These are phyloP conservation scores for Clavispora vitiphila DNA, from an alignment of 805 yeast genomes.

Conservation along the genomic window DNA sequence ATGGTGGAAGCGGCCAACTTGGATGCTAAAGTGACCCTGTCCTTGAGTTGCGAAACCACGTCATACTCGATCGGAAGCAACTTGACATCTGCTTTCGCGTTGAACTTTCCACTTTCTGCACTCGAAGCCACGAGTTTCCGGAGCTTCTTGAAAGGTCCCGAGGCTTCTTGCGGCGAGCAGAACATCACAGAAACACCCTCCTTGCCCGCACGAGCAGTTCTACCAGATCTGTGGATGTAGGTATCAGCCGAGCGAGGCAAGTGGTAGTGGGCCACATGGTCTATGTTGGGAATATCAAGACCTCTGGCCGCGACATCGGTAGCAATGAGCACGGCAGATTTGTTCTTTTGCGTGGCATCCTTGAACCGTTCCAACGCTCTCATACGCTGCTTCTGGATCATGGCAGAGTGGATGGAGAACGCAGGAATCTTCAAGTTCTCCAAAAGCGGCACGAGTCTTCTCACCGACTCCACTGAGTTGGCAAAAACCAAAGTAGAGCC, in stretches of 20 bases:
- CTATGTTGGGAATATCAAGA: slow-evolving; percentile 81
- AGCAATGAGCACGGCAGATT: slow-evolving; percentile 71
- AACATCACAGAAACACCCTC: slow-evolving; percentile 95
- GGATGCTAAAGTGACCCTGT: slow-evolving; percentile 63
- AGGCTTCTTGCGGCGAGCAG: slow-evolving; percentile 89
- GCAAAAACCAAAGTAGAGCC: slow-evolving; percentile 90
- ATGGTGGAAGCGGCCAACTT: slow-evolving; percentile 70
- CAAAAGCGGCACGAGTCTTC: slow-evolving; percentile 73
- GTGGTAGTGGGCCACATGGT: slow-evolving; percentile 95
- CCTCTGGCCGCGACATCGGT: slow-evolving; percentile 99
- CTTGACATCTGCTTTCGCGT: slow-evolving; percentile 49
- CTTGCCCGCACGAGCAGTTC: slow-evolving; percentile 95
- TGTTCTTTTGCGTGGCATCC: slow-evolving; percentile 41
- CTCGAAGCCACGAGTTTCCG: slow-evolving; percentile 48
- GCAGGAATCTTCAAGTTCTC: slow-evolving; percentile 63
- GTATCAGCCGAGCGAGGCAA: slow-evolving; percentile 92
- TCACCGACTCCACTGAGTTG: slow-evolving; percentile 92
- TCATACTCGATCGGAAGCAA: slow-evolving; percentile 74
- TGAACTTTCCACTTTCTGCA: slow-evolving; percentile 20
- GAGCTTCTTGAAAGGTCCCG: slow-evolving; percentile 79
- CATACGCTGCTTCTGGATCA: slow-evolving; percentile 91
- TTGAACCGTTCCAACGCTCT: slow-evolving; percentile 79
- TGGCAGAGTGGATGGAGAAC: slow-evolving; percentile 83
- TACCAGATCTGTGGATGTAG: slow-evolving; percentile 92
- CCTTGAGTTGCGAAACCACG: slow-evolving; percentile 63